A percentile compares a stretch with the other conserved stretches of the same genome.
These are phyloP conservation scores for Rosa persica DNA, from an alignment of 306 rosid species.

Conservation along the genomic window DNA sequence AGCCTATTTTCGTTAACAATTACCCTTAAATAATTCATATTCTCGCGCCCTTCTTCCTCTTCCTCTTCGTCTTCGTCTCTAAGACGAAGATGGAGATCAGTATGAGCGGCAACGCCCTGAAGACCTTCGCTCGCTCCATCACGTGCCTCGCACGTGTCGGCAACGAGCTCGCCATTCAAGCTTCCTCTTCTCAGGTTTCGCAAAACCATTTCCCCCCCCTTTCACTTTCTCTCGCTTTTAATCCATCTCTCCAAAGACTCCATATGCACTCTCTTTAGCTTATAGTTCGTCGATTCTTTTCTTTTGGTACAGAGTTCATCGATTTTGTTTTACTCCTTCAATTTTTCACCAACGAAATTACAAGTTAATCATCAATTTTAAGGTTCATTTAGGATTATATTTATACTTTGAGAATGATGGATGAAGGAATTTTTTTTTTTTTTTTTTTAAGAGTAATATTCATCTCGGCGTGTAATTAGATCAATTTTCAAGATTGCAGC, in stretches of 20 bases:
- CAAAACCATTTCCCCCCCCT: background rate
- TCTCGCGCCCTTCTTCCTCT: constrained; percentile 7
- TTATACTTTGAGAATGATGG: background rate
- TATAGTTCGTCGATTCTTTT: background rate
- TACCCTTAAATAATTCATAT: background rate
- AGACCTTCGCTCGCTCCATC: constrained; percentile 81
- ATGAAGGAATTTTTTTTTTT: background rate
- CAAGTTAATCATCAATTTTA: background rate
- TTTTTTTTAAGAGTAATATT: background rate
- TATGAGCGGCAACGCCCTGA: constrained; percentile 70
- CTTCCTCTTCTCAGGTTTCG: constrained; percentile 74
- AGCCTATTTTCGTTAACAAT: background rate
- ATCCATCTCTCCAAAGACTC: background rate
- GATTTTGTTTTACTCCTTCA: background rate
- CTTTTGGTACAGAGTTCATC: background rate
- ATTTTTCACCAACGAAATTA: background rate
- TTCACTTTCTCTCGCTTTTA: background rate
- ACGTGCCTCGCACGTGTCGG: constrained; percentile 91
- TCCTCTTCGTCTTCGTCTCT: background rate
- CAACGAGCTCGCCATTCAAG: constrained; percentile 79
- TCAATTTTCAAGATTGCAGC: background rate
- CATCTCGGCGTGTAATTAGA: background rate
- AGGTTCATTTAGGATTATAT: background rate
- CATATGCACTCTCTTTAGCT: background rate
- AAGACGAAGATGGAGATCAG: constrained; percentile 55